A percentile compares a stretch with the other conserved stretches of the same genome.
Evolutionary conservation across 176 grass and related monocot species (phyloP).

Genomic region (Paspalum vaginatum): DNA sequence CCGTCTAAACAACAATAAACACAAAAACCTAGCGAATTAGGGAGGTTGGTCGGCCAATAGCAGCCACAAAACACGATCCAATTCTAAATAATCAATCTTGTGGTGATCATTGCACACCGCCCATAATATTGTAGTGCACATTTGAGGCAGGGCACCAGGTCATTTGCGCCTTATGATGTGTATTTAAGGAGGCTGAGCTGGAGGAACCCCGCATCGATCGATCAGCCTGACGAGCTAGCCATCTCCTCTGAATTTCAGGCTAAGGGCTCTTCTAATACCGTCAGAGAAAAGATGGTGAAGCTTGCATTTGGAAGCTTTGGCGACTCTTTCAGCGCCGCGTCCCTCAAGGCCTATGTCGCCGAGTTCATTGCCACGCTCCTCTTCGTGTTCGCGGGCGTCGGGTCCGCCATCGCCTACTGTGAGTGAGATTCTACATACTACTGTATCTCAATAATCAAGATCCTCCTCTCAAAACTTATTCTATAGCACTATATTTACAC

Average conservation of each 20-base stretch:
- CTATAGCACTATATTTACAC: background rate
- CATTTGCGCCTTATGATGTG: slow-evolving; percentile 26
- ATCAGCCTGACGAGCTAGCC: slow-evolving; percentile 33
- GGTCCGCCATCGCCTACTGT: slow-evolving; percentile 86
- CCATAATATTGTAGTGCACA: slow-evolving; percentile 57
- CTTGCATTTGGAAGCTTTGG: slow-evolving; percentile 71
- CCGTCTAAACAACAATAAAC: slow-evolving; percentile 33
- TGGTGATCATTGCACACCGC: slow-evolving; percentile 56
- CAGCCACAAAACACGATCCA: slow-evolving; percentile 42
- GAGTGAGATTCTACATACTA: slow-evolving; percentile 14
- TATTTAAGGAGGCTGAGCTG: slow-evolving; percentile 53
- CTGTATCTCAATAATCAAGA: background rate
- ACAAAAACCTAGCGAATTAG: slow-evolving; percentile 42
- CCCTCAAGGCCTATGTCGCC: slow-evolving; percentile 71
- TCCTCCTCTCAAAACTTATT: background rate
- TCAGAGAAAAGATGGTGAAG: slow-evolving; percentile 67
- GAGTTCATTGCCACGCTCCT: slow-evolving; percentile 95
- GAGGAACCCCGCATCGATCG: background rate
- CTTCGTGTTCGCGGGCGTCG: slow-evolving; percentile 89
- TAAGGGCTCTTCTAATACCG: background rate
- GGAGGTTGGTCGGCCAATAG: slow-evolving; percentile 73
- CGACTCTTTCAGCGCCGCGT: slow-evolving; percentile 67
- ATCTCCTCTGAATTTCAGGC: slow-evolving; percentile 27
- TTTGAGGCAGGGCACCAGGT: background rate
- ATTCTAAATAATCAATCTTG: slow-evolving; percentile 30